Base-by-base conservation (phyloP, 1,284 basidiomycete genomes). In the Ceratobasidium sp. region DNA sequence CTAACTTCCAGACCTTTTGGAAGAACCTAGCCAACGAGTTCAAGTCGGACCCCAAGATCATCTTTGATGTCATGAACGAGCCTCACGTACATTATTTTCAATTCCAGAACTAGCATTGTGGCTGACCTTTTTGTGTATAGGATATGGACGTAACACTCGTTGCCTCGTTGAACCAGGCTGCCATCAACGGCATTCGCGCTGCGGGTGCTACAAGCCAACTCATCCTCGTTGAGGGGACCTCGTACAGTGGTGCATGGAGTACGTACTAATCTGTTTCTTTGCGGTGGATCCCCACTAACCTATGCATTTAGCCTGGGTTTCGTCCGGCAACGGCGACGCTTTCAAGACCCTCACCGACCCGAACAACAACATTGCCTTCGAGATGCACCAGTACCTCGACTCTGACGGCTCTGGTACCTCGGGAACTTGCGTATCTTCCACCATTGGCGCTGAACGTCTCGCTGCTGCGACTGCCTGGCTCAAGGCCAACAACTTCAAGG, bases 331-430 rank as follows among this genome's bases (percentile, higher is more conserved):
- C 46, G 81, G 82, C 54, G 83, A 79, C 30, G 87, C 81, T 46
- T 89, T 89, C 79, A 82, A 80, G 46, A 79, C 80, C 21, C 82
- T 90, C 79, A 82, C 80, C 50, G 88, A 90, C 77, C 87, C 88
- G 64, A 84, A 84, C 81, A 87, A 88, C 82, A 89, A 89, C 80
- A 77, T 86, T 63, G 87, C 87, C 55, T 87, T 89, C 75, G 86
- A 89, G 79, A 89, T 90, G 88, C 88, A 89, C 78, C 88, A 89
- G 79, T 90, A 90, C 82, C 87, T 89, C 75, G 88, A 89, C 79
- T 86, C 85, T 59, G 88, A 90, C 78, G 84, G 87, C 76, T 88
- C 87, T 55, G 88, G 88, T 66, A 89, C 88, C 6, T 84, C 79
- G 57, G 79, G 77, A 5, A 84, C 81, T 32, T 89, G 88, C 77